Conservation (phyloP, 352 stramenopile genomes). For the Achlya hypogyna region DNA sequence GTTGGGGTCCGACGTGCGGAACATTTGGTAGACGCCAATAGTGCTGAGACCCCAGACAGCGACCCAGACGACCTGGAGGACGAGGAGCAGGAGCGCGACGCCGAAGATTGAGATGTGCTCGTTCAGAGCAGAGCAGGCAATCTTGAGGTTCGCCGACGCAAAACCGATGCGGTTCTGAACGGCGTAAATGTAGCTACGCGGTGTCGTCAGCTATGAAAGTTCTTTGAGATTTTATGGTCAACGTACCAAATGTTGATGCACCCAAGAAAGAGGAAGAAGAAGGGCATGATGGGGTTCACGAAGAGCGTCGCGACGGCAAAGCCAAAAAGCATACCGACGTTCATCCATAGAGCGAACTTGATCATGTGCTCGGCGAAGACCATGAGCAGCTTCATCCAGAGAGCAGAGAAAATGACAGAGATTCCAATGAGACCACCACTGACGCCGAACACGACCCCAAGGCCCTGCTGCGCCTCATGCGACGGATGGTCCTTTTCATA, state of each 20-base stretch:
- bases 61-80: constrained; percentile 70
- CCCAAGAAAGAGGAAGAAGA: constrained; percentile 48
- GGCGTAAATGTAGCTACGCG: constrained; percentile 46
- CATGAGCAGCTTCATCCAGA: constrained; percentile 77
- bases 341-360: constrained; percentile 69
- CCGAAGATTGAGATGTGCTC: constrained; percentile 52
- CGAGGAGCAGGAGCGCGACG: constrained; percentile 37
- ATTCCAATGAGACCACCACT: constrained; percentile 39
- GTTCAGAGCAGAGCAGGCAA: constrained; percentile 47
- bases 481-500: constrained; percentile 15
- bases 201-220: no score
- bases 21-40: constrained; percentile 65
- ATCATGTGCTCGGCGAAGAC: constrained; percentile 67
- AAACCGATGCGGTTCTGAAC: constrained; percentile 78
- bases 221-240: no score
- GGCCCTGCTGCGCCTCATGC: constrained; percentile 30
- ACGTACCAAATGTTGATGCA: constrained; percentile 80
- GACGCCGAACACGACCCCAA: constrained; percentile 43
- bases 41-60: constrained; percentile 54
- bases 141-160: constrained; percentile 68
- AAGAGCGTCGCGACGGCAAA: constrained; percentile 56
- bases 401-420: constrained; percentile 42
- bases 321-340: constrained; percentile 56
- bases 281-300: constrained; percentile 47
- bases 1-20: constrained; percentile 50